Conservation (phyloP, 805 yeast genomes). For the Yarrowia alimentaria region DNA sequence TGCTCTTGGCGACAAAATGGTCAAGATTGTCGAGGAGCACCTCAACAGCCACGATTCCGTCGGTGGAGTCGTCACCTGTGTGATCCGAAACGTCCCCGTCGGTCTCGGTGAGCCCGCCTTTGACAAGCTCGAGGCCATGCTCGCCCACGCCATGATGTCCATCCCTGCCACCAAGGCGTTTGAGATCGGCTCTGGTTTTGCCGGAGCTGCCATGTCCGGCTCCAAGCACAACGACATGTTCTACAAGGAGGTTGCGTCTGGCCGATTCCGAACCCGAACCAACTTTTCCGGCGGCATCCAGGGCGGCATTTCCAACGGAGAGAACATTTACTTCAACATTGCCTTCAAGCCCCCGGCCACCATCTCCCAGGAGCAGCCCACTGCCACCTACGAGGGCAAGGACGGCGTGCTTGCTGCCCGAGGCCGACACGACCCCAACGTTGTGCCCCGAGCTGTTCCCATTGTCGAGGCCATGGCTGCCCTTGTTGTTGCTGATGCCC, state of each 20-base stretch:
- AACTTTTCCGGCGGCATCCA: slow-evolving; percentile 96
- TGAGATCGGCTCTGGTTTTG: slow-evolving; percentile 95
- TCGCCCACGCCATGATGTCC: slow-evolving; percentile 98
- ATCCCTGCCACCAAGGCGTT: slow-evolving; percentile 98
- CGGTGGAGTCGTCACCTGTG: slow-evolving; percentile 98
- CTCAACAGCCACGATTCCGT: slow-evolving; percentile 88
- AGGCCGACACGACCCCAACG: slow-evolving; percentile 98
- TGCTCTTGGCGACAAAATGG: slow-evolving; percentile 70
- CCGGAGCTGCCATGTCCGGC: slow-evolving; percentile 86
- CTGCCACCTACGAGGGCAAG: slow-evolving; percentile 84
- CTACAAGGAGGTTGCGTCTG: slow-evolving; percentile 54
- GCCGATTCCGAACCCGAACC: slow-evolving; percentile 76
- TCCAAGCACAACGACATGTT: slow-evolving; percentile 93
- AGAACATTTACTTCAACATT: slow-evolving; percentile 86
- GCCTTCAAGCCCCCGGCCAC: slow-evolving; percentile 99
- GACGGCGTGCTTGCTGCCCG: slow-evolving; percentile 88
- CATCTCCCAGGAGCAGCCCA: slow-evolving; percentile 86
- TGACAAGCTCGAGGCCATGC: slow-evolving; percentile 90
- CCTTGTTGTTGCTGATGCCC: slow-evolving; percentile 83
- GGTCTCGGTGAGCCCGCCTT: slow-evolving; percentile 99
- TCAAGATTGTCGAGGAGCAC: slow-evolving; percentile 78
- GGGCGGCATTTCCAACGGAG: slow-evolving; percentile 98
- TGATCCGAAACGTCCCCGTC: slow-evolving; percentile 84
- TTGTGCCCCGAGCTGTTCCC: slow-evolving; percentile 97
- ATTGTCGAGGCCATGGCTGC: slow-evolving; percentile 98